Evolutionary conservation across 805 yeast genomes (phyloP), one percentile per base, ranked within the genome.

Genomic region (Kregervanrija pseudodelftensis): DNA sequence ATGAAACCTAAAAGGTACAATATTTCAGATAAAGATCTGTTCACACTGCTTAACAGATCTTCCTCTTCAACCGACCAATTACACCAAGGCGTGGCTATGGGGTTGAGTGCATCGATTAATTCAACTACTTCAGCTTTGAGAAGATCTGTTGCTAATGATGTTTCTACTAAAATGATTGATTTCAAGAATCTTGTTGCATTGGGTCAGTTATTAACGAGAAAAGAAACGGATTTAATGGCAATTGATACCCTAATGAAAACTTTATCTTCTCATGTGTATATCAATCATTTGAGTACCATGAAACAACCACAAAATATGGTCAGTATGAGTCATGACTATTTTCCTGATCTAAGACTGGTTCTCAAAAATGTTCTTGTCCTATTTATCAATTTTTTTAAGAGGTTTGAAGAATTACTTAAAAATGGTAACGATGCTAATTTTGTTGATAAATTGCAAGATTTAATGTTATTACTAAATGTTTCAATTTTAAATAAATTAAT

Each of bases 401-500:
- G 47, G 14, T 44, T 44, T 22, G 47, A 47, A 13, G 39, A 37
- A 11, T n/a, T 38, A 10, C 12, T 41, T 4, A 14, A 4, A 1
- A n/a, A 8, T 8, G 33, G 13, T 3, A 8, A 16, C 3, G 38
- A 39, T 11, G 16, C 11, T 5, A 47, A 38, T 5, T 17, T 38
- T 15, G 36, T 37, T 8, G 33, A 30, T 13, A 38, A 42, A 12
- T 39, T 57, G 16, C 40, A 45, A 13, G 53, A 54, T 30, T 42
- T 63, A 8, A 40, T 58, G 30, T 38, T 59, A 11, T 40, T 63
- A 22, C 43, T 62, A 14, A 63, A 62, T 33, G 56, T 59, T 5
- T 51, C 63, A 9, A 53, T 63, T 4, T 47, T 57, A 9, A 55
- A 58, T 40, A 63, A 63, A 44, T 45, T 63, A n/a, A 47, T 57